Evolutionary conservation across 345 rosid species (phyloP), one percentile per base, ranked within the genome.

Genomic region (Mallotus nudiflorus): DNA sequence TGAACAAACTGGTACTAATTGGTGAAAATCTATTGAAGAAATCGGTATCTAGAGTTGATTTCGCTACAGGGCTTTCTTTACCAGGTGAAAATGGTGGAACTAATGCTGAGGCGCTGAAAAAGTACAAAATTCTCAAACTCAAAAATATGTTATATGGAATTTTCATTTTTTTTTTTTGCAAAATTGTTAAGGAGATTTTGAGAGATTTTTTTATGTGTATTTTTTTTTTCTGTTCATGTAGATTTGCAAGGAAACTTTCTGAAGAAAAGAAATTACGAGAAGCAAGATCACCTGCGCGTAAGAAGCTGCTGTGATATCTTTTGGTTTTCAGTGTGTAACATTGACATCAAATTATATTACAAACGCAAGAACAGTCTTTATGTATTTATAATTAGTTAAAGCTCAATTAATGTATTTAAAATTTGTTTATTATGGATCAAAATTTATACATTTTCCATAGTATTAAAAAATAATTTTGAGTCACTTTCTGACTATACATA

Each of bases 1-100:
- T 70, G 45, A 29, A 48, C 12, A 62, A 25, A 12, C 60, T 71
- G 8, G 61, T 22, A 49, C n/a, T 1, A 2, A 67, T 31, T 13
- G 70, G 60, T 8, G 60, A 52, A 51, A 22, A 14, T 4, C 14
- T 67, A 18, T 25, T 67, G 50, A 20, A 14, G 35, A 67, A 67
- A 51, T n/a, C 59, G 10, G 70, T 67, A 31, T 67, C 61, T 0
- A 67, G 49, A 49, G 61, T 67, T 49, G 56, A 67, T 37, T 39
- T 67, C 48, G 24, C 20, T 49, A 52, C 49, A 10, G 61, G 70
- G 14, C 6, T 35, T 10, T 37, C 25, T 9, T 35, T 52, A 37
- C 59, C 57, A 52, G 6, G 35, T 22, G n/a, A 35, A 39, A 42
- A 39, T 15, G 9, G 29, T 22, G 35, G 60, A 11, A 53, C 70